Conservation (phyloP, 108 stramenopile species). For the Fistulifera pelliculosa region DNA sequence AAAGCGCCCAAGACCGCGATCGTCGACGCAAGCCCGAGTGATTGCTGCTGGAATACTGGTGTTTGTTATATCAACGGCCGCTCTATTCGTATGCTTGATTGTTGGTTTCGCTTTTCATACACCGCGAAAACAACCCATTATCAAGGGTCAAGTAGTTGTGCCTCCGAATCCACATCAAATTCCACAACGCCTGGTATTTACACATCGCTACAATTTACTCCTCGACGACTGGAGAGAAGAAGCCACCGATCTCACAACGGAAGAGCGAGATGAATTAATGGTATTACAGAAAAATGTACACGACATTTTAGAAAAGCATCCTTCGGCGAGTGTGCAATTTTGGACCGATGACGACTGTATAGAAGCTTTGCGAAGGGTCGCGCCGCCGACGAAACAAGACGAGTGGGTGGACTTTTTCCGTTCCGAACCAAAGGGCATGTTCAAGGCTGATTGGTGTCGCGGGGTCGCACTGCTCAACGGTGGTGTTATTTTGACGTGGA, state of each 20-base stretch:
- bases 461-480: conserved; percentile 65
- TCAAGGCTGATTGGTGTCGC: conserved; percentile 79
- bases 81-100: no score
- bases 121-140: no score
- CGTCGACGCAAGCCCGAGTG: no score
- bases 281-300: conserved; percentile 41
- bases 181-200: no score
- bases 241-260: conserved; percentile 8
- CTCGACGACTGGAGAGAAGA: no score
- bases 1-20: no score
- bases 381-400: conserved; percentile 11
- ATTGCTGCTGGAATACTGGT: no score
- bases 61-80: no score
- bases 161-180: no score
- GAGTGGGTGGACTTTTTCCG: conserved; percentile 37
- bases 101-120: no score
- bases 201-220: no score
- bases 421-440: conserved; percentile 63
- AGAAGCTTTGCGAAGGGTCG: conserved; percentile 15
- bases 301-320: conserved; percentile 38
- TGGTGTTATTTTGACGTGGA: conserved; percentile 82
- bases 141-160: no score
- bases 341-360: conserved; percentile 60
- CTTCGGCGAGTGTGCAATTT: conserved; percentile 32
- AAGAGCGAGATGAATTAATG: conserved; percentile 35